Percentiles rank a stretch among this genome's conserved stretches.
Evolutionary conservation across 441 rosid species (phyloP).

Genomic region (Jatropha podagrica): DNA sequence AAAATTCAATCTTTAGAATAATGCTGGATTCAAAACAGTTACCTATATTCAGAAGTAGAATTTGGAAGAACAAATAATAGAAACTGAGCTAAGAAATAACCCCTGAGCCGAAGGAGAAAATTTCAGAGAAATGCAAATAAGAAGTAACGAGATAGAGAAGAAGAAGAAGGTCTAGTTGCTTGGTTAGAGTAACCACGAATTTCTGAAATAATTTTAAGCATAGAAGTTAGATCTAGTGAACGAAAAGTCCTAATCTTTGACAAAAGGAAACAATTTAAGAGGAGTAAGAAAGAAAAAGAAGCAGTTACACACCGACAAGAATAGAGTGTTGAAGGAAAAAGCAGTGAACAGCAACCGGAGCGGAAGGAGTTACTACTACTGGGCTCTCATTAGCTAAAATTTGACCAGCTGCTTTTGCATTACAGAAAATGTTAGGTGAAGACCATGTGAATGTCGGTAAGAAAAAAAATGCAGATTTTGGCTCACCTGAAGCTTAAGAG

Average conservation of each 20-base stretch:
- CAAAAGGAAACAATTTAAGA: neutral
- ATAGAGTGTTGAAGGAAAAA: neutral
- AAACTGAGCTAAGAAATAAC: neutral
- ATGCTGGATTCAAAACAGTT: neutral
- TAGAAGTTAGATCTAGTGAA: conserved; percentile 15
- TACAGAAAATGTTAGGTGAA: neutral
- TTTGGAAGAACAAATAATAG: neutral
- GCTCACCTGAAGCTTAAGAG: neutral
- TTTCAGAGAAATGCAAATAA: neutral
- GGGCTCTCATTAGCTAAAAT: too few species aligned
- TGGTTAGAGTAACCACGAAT: neutral
- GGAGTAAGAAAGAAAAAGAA: neutral
- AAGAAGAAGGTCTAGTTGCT: neutral
- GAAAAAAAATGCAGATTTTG: neutral
- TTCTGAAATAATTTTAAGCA: neutral
- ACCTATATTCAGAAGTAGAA: neutral
- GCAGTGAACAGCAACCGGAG: too few species aligned
- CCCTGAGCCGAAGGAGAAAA: neutral
- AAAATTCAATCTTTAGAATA: neutral
- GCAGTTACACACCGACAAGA: conserved; percentile 2
- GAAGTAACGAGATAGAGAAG: neutral
- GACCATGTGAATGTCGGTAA: neutral
- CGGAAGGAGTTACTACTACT: too few species aligned
- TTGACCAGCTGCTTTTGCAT: too few species aligned
- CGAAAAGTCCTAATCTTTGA: neutral